These are phyloP conservation scores for Sindora glabra DNA, from an alignment of 306 rosid species.

Conservation along the genomic window DNA sequence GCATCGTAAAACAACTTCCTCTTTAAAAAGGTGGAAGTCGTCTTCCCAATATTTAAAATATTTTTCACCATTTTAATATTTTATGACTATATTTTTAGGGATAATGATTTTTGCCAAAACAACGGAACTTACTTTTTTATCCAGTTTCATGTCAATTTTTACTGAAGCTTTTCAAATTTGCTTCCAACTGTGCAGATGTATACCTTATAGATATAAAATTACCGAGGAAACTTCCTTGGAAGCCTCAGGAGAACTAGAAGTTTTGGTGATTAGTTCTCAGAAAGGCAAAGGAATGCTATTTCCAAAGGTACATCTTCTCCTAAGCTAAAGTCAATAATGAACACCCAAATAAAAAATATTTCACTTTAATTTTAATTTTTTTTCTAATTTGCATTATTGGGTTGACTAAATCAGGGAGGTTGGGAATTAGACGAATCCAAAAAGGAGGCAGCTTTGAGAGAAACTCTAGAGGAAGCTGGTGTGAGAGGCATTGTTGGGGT, in stretches of 20 bases:
- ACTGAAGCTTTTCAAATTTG: background rate
- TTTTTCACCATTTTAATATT: no score
- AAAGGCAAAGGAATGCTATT: conserved; percentile 83
- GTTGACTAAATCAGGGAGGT: conserved; percentile 60
- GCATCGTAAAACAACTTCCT: no score
- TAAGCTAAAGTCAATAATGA: background rate
- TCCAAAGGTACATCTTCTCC: conserved; percentile 55
- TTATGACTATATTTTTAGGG: no score
- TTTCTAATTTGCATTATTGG: background rate
- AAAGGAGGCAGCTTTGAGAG: conserved; percentile 79
- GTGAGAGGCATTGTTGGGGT: conserved; percentile 77
- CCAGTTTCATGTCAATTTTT: conserved; percentile 4
- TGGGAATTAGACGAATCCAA: conserved; percentile 89
- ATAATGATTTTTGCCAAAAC: no score
- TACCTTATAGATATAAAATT: conserved; percentile 68
- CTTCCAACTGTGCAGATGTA: conserved; percentile 54
- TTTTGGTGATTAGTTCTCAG: conserved; percentile 77
- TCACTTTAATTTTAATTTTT: background rate
- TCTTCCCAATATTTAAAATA: no score
- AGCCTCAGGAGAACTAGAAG: conserved; percentile 51
- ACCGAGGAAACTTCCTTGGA: conserved; percentile 22
- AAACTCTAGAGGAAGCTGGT: conserved; percentile 90
- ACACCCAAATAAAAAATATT: background rate
- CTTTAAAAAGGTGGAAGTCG: no score
- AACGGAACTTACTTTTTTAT: background rate